Base-by-base conservation (phyloP, 2,329 filamentous ascomycete species). In the Lasiodiplodia sp. region DNA sequence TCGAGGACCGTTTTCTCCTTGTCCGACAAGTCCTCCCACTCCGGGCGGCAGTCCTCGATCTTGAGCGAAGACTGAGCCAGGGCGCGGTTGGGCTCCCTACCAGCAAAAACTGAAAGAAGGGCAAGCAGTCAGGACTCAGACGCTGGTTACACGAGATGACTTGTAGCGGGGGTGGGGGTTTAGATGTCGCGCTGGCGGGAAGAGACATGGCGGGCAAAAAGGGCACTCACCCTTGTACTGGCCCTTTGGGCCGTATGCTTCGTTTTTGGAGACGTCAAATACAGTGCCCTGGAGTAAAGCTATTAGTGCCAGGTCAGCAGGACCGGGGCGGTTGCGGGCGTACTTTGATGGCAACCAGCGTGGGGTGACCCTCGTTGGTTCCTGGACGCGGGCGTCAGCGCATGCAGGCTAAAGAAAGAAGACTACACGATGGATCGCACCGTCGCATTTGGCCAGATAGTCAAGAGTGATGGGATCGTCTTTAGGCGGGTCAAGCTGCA, bases 21-120 rank as follows among this genome's bases (percentile, higher is more conserved):
- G 25, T 97, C 94, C 16, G 86, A 85, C 64, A 99, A 84, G 75
- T 94, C 92, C 69, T 91, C 85, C 92, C 93, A 98, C 63, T 97
- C 91, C 2, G 96, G 84, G 38, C 84, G 84, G 72, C 93, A 95
- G 73, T 98, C 94, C 75, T 96, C 93, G 5, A 86, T 80, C 79
- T 97, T 96, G 62, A 94, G 89, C 8, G 94, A 97, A 0, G 93
- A 96, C 79, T 90, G 90, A 12, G 89, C 96, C 2, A 99, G 87
- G 7, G 94, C 96, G 70, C 93, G 89, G n/a, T 96, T 98, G 31
- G 96, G 92, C 76, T 99, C 96, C 78, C 97, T 97, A 70, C 96
- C 96, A 2, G 93, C 92, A 78, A 99, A 99, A 23, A 97, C 96
- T 99, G 73, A 16, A 40, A 23, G 38, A 34, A 58, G 58, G 18